Conservation (phyloP, 2,329 filamentous ascomycete genomes). For the Rutstroemia sp. region DNA sequence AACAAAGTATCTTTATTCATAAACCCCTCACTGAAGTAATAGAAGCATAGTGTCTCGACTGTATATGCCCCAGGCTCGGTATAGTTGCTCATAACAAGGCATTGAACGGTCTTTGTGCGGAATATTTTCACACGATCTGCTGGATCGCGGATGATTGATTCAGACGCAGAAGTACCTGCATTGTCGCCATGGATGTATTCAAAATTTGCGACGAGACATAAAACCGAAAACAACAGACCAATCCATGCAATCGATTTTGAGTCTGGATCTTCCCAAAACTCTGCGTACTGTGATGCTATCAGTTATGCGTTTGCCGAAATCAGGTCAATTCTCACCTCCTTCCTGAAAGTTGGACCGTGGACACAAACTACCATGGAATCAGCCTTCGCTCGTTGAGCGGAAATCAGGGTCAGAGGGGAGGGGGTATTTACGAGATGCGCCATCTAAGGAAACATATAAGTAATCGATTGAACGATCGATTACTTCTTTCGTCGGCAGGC, state of each 20-base stretch:
- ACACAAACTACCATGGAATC: slow-evolving; percentile 22
- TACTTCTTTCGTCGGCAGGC: slow-evolving; percentile 39
- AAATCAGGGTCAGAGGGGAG: neutral
- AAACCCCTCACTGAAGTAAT: slow-evolving; percentile 45
- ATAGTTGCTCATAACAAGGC: slow-evolving; percentile 45
- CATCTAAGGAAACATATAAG: slow-evolving; percentile 44
- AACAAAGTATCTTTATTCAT: slow-evolving; percentile 43
- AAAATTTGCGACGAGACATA: slow-evolving; percentile 8
- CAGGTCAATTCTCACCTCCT: slow-evolving; percentile 28
- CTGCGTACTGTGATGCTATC: slow-evolving; percentile 20
- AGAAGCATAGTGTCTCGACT: slow-evolving; percentile 44
- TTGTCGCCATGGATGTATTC: slow-evolving; percentile 2
- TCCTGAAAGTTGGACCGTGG: slow-evolving; percentile 44
- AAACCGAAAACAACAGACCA: slow-evolving; percentile 37
- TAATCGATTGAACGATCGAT: slow-evolving; percentile 42
- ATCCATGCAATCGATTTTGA: slow-evolving; percentile 40
- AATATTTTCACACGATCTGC: slow-evolving; percentile 40
- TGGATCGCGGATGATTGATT: slow-evolving; percentile 35
- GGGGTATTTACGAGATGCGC: slow-evolving; percentile 38
- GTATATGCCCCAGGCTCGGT: slow-evolving; percentile 41
- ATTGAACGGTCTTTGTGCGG: slow-evolving; percentile 43
- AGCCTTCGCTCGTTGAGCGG: neutral
- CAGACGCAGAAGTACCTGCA: slow-evolving; percentile 31
- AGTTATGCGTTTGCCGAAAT: slow-evolving; percentile 1
- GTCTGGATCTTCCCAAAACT: slow-evolving; percentile 25